Evolutionary conservation across 2,329 filamentous ascomycete species (phyloP).

Genomic region (Phaeosphaeriaceae sp.): DNA sequence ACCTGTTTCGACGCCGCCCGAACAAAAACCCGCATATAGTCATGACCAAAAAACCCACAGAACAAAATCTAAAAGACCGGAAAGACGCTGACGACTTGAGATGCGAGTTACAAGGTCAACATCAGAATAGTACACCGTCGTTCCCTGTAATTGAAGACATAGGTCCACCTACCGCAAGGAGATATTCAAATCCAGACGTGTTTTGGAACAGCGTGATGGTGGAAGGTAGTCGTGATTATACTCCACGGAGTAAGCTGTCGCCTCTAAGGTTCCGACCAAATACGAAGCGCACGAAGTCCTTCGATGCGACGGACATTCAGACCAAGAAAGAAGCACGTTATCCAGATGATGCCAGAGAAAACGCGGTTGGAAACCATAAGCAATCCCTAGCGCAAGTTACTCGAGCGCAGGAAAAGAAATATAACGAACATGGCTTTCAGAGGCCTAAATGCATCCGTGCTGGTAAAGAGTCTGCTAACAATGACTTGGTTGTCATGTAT

Average conservation of each 20-base stretch:
- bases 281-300: background rate
- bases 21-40: background rate
- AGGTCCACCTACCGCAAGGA: constrained; percentile 15
- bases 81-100: background rate
- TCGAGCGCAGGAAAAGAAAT: background rate
- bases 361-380: no score
- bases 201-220: constrained; percentile 30
- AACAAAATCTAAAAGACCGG: constrained; percentile 5
- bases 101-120: constrained; percentile 1
- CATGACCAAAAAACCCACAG: background rate
- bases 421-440: background rate
- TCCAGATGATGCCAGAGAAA: background rate
- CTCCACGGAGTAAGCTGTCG: background rate
- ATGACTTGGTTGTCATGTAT: constrained; percentile 2
- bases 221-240: constrained; percentile 13
- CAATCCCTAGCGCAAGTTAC: no score
- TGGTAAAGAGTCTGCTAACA: background rate
- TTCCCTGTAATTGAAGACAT: constrained; percentile 20
- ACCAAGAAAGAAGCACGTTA: no score
- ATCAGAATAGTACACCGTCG: constrained; percentile 1
- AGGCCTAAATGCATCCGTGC: background rate
- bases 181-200: constrained; percentile 18
- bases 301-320: background rate
- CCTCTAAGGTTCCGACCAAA: background rate
- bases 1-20: constrained; percentile 13